These are phyloP conservation scores for Trichoderma gracile DNA, from an alignment of 2,329 filamentous ascomycete species.

Conservation along the genomic window DNA sequence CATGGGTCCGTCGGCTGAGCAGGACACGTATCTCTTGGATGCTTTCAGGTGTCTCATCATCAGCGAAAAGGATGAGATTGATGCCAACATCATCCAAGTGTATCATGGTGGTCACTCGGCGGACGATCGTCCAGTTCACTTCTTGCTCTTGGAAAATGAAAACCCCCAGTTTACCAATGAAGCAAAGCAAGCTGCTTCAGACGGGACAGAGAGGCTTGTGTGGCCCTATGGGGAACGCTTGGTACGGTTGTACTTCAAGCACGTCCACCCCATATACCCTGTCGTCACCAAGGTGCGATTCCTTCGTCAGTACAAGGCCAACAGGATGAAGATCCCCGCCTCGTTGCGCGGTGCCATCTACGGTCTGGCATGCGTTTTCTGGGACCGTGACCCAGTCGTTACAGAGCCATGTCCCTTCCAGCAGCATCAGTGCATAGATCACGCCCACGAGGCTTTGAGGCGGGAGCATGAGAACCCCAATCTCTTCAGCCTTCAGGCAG, in stretches of 20 bases:
- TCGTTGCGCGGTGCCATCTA: conserved; percentile 50
- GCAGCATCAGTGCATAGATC: conserved; percentile 45
- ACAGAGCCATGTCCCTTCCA: conserved; percentile 39
- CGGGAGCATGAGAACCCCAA: conserved; percentile 51
- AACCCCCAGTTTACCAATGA: conserved; percentile 47
- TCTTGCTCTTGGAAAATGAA: conserved; percentile 46
- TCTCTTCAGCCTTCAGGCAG: conserved; percentile 49
- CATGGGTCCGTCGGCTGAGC: conserved; percentile 48
- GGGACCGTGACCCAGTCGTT: conserved; percentile 40
- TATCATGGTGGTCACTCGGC: conserved; percentile 38
- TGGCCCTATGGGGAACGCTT: conserved; percentile 44
- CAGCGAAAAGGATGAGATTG: conserved; percentile 47
- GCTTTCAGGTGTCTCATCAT: conserved; percentile 50
- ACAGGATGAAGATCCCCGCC: conserved; percentile 45
- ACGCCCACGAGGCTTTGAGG: conserved; percentile 46
- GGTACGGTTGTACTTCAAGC: conserved; percentile 48
- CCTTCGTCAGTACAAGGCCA: conserved; percentile 41
- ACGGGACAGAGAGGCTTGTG: conserved; percentile 46
- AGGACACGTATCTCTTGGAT: conserved; percentile 49
- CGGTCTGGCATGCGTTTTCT: conserved; percentile 46
- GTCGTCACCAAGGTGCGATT: conserved; percentile 49
- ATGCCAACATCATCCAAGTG: conserved; percentile 48
- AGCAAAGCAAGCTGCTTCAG: conserved; percentile 42
- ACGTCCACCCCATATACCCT: conserved; percentile 48
- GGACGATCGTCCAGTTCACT: conserved; percentile 47